Conservation (phyloP, 169 alveolate genomes). For the Plasmodium sp. region DNA sequence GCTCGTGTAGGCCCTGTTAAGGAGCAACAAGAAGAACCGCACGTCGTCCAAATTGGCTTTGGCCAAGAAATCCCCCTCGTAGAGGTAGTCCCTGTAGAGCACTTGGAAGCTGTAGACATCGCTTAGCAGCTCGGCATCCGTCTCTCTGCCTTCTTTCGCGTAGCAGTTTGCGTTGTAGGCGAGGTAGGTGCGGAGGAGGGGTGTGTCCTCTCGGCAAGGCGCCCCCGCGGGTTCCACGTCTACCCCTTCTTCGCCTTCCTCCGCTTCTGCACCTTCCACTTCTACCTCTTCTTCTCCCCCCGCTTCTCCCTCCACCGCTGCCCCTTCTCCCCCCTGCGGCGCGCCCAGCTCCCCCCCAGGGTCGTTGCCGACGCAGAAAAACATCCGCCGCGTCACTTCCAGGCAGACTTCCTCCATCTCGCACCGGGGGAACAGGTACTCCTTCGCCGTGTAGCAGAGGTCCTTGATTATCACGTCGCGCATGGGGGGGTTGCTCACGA, state of each 20-base stretch:
- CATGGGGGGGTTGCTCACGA: conserved; percentile 1
- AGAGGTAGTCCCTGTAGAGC: conserved; percentile 36
- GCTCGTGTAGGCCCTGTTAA: conserved; percentile 12
- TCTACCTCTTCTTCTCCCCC: not conserved
- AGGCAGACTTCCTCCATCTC: conserved; percentile 24
- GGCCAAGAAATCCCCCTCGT: conserved; percentile 9
- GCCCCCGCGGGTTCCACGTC: too few species aligned
- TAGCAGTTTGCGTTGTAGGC: not conserved
- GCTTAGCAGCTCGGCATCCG: not conserved
- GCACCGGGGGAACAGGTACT: not conserved
- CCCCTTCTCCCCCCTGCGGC: not conserved
- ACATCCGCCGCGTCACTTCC: not conserved
- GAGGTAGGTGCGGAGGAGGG: not conserved
- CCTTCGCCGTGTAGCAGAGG: conserved; percentile 5
- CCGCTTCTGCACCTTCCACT: too few species aligned
- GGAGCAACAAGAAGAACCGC: conserved; percentile 9
- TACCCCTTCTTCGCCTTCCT: not conserved
- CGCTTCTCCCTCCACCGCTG: not conserved
- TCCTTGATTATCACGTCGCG: conserved; percentile 22
- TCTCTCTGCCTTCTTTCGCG: not conserved
- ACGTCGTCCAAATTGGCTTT: not conserved
- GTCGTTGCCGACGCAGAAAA: not conserved
- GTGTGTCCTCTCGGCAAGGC: not conserved
- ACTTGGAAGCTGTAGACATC: conserved; percentile 24
- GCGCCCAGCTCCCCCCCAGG: not conserved